These are phyloP conservation scores for Nemophila menziesii DNA, from an alignment of 257 asterid species.

Conservation along the genomic window DNA sequence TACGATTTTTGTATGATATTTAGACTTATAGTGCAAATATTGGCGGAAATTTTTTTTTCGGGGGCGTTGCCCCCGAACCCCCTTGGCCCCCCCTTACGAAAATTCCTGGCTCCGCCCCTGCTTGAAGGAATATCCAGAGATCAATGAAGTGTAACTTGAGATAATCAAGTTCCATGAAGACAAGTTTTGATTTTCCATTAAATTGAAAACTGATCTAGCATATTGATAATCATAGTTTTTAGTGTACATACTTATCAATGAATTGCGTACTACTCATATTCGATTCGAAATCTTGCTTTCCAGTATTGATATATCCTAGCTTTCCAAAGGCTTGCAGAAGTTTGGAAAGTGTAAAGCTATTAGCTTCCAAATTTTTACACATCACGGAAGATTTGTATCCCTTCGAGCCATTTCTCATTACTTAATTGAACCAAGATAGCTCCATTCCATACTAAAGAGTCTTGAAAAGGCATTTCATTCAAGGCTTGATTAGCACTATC, in stretches of 20 bases:
- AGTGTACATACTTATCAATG: conserved; percentile 44
- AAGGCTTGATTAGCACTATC: conserved; percentile 31
- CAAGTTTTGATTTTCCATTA: conserved; percentile 30
- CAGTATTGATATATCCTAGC: conserved; percentile 31
- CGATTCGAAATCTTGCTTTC: conserved; percentile 36
- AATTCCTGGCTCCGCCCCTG: too few relatives aligned
- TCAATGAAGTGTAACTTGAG: conserved; percentile 28
- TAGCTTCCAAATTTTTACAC: conserved; percentile 14
- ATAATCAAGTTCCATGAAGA: conserved; percentile 54
- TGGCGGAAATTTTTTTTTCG: too few relatives aligned
- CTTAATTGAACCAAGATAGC: conserved; percentile 42
- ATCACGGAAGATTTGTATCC: conserved; percentile 23
- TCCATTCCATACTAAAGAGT: conserved; percentile 44
- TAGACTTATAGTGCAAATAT: too few relatives aligned
- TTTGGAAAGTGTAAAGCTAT: conserved; percentile 24
- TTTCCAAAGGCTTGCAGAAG: conserved; percentile 52
- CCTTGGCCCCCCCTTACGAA: too few relatives aligned
- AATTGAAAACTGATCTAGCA: conserved; percentile 37
- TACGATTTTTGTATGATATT: too few relatives aligned
- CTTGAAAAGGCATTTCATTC: conserved; percentile 18
- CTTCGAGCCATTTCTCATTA: conserved; percentile 35
- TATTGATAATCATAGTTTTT: conserved; percentile 20
- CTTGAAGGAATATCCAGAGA: too few relatives aligned
- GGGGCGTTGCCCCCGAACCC: too few relatives aligned
- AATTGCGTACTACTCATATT: conserved; percentile 30